Conservation (phyloP, 768 basidiomycete species). For the Hericium rajendrae region DNA sequence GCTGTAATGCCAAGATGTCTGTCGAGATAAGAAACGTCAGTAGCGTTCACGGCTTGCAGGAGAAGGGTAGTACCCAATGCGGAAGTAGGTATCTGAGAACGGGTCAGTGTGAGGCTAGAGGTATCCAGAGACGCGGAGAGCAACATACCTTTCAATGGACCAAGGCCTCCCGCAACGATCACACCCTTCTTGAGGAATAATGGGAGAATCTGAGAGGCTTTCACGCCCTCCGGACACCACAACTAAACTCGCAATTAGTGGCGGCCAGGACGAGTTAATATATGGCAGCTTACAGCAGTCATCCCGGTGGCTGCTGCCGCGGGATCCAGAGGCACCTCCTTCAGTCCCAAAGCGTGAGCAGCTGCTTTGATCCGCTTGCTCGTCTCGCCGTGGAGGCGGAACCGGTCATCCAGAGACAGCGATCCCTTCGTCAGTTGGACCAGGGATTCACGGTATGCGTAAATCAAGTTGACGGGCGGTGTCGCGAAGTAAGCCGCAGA, state of each 20-base stretch:
- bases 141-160: slow-evolving; percentile 6
- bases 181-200: slow-evolving; percentile 62
- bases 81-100: slow-evolving; percentile 73
- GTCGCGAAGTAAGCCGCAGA: slow-evolving; percentile 88
- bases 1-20: slow-evolving; percentile 91
- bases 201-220: slow-evolving; percentile 67
- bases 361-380: slow-evolving; percentile 61
- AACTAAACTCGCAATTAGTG: slow-evolving; percentile 28
- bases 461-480: slow-evolving; percentile 89
- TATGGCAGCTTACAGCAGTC: slow-evolving; percentile 58
- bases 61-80: slow-evolving; percentile 55
- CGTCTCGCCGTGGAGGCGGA: slow-evolving; percentile 63
- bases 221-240: slow-evolving; percentile 78
- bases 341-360: slow-evolving; percentile 59
- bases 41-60: slow-evolving; percentile 1
- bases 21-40: slow-evolving; percentile 1
- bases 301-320: slow-evolving; percentile 83
- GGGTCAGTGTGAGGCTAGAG: background rate
- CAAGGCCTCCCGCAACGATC: slow-evolving; percentile 78
- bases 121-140: background rate
- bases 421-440: slow-evolving; percentile 51
- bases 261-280: background rate
- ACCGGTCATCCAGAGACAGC: slow-evolving; percentile 68
- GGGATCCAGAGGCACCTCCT: slow-evolving; percentile 53
- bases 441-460: slow-evolving; percentile 82